Base-by-base conservation (phyloP, 495 filamentous ascomycete genomes). In the Penicillium fimorum region DNA sequence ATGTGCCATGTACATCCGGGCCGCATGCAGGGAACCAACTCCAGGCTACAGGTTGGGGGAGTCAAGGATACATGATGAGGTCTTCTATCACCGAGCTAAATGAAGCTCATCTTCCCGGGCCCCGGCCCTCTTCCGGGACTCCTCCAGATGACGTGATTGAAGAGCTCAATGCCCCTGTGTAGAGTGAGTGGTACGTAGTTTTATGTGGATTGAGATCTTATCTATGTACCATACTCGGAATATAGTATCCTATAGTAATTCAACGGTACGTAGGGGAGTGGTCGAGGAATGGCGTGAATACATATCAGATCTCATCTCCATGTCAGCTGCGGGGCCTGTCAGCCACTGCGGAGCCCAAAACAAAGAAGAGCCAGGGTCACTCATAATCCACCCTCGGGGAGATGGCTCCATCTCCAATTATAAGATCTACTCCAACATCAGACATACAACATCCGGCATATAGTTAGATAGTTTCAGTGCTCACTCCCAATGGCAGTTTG, bases 341-440 rank as follows among this genome's bases (percentile, higher is more conserved):
- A 68, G 65, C 65, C 65, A 68, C 65, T 63, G 65, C 65, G 65
- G 65, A 65, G 62, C 59, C 56, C 41, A 40, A 51, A 56, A 47
- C 33, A 41, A 22, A 44, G 47, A 29, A 51, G 55, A 51, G 47
- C 41, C 51, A 53, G 51, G 51, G 41, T 46, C 41, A 47, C 12
- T 32, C 20, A 40, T 30, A 57, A 37, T 50, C 47, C 47, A 50
- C 47, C n/a, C 17, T 44, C 32, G 53, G 32, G 35, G 33, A 27
- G 11, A 53, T 12, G 29, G 37, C 50, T 42, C 50, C 50, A 52
- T 46, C 50, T 42, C 17, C 18, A 29, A 47, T 38, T 3, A 42
- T 29, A 53, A 43, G 51, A 54, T 54, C 51, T 33, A 38, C 15
- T 47, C 45, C 24, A 38, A 22, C 30, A 37, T 53, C 8, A n/a